These are phyloP conservation scores for Ophiorrhiza pumila DNA, from an alignment of 257 asterid species.

Conservation along the genomic window DNA sequence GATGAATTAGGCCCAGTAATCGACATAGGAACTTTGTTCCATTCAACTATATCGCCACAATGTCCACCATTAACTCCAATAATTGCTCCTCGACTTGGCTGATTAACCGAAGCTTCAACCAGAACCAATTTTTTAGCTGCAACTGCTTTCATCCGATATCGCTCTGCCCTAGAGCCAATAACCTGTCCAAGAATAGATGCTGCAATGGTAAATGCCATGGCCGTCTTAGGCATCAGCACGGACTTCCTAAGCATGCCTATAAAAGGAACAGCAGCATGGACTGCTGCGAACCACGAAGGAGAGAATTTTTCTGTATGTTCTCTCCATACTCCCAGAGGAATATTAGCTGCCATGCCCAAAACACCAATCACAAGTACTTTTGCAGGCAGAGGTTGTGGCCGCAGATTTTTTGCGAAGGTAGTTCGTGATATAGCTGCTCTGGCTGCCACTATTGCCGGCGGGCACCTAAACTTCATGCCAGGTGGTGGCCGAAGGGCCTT, in stretches of 20 bases:
- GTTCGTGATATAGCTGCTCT: constrained; percentile 75
- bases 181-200: constrained; percentile 90
- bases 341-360: constrained; percentile 78
- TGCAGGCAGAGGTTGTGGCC: constrained; percentile 86
- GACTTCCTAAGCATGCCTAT: constrained; percentile 88
- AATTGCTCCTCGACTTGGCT: constrained; percentile 17
- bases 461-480: constrained; percentile 67
- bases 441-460: constrained; percentile 79
- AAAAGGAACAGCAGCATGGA: constrained; percentile 94
- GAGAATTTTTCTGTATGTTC: constrained; percentile 89
- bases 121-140: constrained; percentile 31
- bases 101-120: constrained; percentile 26
- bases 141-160: constrained; percentile 58
- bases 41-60: constrained; percentile 32
- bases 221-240: constrained; percentile 79
- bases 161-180: constrained; percentile 88
- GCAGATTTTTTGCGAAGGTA: constrained; percentile 73
- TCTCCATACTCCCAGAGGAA: constrained; percentile 94
- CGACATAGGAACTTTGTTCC: constrained; percentile 29
- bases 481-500: constrained; percentile 81
- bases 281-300: constrained; percentile 84
- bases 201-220: constrained; percentile 92
- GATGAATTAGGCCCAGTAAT: constrained; percentile 28
- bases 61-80: constrained; percentile 28
- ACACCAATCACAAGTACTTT: constrained; percentile 70